Conservation (phyloP, 2,329 filamentous ascomycete genomes). For the Cladosporium phlei region DNA sequence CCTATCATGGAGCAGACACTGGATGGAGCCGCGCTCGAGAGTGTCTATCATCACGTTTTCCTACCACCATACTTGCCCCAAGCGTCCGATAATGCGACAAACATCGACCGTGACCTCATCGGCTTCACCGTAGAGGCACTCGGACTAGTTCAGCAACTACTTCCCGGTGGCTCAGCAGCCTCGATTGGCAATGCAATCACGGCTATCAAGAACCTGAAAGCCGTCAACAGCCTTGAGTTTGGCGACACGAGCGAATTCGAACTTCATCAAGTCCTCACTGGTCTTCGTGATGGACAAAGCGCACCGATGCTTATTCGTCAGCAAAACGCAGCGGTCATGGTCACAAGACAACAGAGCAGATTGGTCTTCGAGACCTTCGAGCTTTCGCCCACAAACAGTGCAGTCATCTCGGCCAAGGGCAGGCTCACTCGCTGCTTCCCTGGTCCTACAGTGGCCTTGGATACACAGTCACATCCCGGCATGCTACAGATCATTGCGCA, state of each 20-base stretch:
- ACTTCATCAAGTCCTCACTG: background rate
- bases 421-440: constrained; percentile 59
- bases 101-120: constrained; percentile 1
- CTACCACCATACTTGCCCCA: constrained; percentile 41
- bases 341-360: constrained; percentile 22
- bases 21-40: background rate
- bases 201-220: constrained; percentile 10
- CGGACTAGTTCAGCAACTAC: background rate
- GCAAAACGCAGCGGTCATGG: constrained; percentile 24
- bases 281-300: constrained; percentile 13
- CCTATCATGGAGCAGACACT: background rate
- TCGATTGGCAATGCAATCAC: constrained; percentile 28
- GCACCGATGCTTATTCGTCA: background rate
- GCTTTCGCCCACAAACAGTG: constrained; percentile 49
- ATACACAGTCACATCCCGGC: constrained; percentile 34
- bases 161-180: constrained; percentile 2
- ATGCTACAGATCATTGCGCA: constrained; percentile 30
- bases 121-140: constrained; percentile 14
- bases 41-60: constrained; percentile 39
- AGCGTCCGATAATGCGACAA: constrained; percentile 28
- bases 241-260: background rate
- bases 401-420: constrained; percentile 48
- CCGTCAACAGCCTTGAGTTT: background rate
- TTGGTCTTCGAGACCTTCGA: constrained; percentile 59
- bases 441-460: constrained; percentile 26